phyloP scores from a whole-genome alignment of 164 flowering plant species.

The Nymphaea colorata region DNA sequence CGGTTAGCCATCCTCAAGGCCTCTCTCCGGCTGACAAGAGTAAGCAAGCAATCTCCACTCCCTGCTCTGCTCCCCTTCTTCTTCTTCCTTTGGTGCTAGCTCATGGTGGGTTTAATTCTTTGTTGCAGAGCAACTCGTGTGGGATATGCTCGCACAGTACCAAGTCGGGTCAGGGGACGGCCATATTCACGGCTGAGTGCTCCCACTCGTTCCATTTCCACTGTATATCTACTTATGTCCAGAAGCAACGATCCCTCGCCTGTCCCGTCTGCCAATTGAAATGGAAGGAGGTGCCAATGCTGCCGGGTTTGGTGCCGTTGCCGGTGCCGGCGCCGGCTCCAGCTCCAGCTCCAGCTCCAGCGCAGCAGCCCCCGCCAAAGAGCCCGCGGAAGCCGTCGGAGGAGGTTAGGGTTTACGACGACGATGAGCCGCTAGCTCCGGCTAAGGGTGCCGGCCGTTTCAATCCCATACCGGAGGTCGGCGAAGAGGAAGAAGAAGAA shows the following conservation, averaged over 20 bases:
- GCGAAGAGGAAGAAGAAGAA: constrained; percentile 20
- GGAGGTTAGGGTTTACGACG: constrained; percentile 35
- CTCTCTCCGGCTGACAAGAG: constrained; percentile 58
- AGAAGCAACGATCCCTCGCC: constrained; percentile 33
- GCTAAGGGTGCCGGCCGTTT: constrained; percentile 34
- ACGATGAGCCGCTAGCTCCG: constrained; percentile 67
- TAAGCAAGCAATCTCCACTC: constrained; percentile 16
- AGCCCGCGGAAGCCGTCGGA: constrained; percentile 1
- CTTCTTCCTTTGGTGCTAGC: constrained; percentile 3
- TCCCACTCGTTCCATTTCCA: constrained; percentile 85
- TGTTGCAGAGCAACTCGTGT: constrained; percentile 56
- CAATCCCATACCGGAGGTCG: constrained; percentile 54
- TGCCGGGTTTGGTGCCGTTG: constrained; percentile 37
- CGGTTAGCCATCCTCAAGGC: constrained; percentile 54
- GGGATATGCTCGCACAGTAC: constrained; percentile 79
- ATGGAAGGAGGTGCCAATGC: constrained; percentile 79
- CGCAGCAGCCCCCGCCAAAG: background rate
- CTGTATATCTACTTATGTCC: constrained; percentile 68
- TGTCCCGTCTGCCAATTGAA: constrained; percentile 71
- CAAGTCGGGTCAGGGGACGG: constrained; percentile 66
- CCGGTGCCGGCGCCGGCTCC: background rate
- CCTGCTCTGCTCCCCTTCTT: background rate
- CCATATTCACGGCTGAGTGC: constrained; percentile 91
- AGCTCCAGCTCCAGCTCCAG: background rate
- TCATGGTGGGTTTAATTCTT: background rate